Conservation (phyloP, 176 grass and related monocot species). For the bread wheat (Triticum aestivum) region DNA sequence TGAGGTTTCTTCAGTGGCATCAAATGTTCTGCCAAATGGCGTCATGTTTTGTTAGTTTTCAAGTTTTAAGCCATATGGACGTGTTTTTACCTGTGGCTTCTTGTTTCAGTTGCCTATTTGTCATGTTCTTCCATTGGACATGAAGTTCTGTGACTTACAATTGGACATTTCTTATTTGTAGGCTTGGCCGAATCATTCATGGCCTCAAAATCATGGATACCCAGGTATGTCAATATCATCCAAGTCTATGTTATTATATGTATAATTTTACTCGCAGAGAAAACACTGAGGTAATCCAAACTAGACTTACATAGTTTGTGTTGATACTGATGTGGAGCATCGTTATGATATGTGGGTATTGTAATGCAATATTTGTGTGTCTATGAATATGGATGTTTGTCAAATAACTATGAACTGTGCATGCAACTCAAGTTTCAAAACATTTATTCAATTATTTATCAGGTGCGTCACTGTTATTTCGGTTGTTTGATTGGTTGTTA, state of each 20-base stretch:
- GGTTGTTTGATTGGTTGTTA: background rate
- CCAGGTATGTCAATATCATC: conserved; percentile 42
- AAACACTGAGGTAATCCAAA: background rate
- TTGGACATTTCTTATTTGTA: conserved; percentile 32
- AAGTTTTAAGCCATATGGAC: background rate
- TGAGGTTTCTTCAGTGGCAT: background rate
- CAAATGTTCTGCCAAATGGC: background rate
- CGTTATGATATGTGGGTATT: background rate
- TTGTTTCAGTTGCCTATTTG: background rate
- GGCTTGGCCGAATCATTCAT: conserved; percentile 57
- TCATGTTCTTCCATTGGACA: background rate
- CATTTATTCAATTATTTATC: background rate
- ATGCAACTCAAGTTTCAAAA: background rate
- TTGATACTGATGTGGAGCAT: background rate
- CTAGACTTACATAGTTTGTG: background rate
- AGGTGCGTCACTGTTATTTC: background rate
- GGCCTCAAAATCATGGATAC: conserved; percentile 64
- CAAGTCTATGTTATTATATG: conserved; percentile 6
- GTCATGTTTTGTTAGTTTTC: background rate
- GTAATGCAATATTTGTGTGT: background rate
- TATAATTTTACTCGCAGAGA: conserved; percentile 8
- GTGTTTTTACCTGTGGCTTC: background rate
- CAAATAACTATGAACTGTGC: background rate
- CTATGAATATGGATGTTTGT: background rate
- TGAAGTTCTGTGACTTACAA: conserved; percentile 14